These are phyloP conservation scores for Teratosphaeria destructans DNA, from an alignment of 2,329 filamentous ascomycete species.

Conservation along the genomic window DNA sequence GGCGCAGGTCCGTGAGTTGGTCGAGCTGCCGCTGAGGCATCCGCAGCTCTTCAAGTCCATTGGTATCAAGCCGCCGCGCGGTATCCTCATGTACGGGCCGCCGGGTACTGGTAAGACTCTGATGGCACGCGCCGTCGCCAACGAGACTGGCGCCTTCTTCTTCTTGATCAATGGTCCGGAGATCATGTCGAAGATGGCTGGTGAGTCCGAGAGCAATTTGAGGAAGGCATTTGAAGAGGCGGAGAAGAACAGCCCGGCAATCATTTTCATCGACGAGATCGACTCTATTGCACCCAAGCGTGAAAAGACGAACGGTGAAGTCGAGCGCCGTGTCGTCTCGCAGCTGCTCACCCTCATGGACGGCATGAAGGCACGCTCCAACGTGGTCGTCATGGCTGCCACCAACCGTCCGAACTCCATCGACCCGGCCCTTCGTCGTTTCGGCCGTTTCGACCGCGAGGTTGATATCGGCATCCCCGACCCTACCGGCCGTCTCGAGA, in stretches of 20 bases:
- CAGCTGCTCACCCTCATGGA: conserved; percentile 97
- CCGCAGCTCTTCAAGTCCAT: conserved; percentile 99
- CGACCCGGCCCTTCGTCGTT: conserved; percentile 91
- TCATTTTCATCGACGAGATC: conserved; percentile 99
- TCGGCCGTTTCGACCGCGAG: conserved; percentile 97
- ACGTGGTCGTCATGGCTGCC: conserved; percentile 97
- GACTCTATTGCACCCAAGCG: conserved; percentile 98
- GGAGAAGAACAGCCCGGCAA: conserved; percentile 97
- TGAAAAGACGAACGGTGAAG: conserved; percentile 99
- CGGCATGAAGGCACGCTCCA: conserved; percentile 98
- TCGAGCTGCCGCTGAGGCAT: conserved; percentile 91
- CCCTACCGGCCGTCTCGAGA: conserved; percentile 95
- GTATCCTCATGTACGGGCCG: conserved; percentile 87
- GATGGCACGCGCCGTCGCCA: conserved; percentile 97
- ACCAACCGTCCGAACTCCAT: conserved; percentile 99
- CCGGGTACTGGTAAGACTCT: conserved; percentile 99
- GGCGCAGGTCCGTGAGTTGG: conserved; percentile 98
- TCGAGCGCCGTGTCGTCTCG: conserved; percentile 95
- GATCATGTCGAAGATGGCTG: conserved; percentile 99
- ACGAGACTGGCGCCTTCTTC: conserved; percentile 98
- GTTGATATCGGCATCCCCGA: conserved; percentile 98
- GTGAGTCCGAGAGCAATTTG: conserved; percentile 96
- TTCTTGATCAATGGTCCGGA: conserved; percentile 99
- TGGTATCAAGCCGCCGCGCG: conserved; percentile 97
- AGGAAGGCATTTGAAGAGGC: conserved; percentile 99